Base-by-base conservation (phyloP, 1,284 basidiomycete genomes). In the Pyrrhoderma noxium region DNA sequence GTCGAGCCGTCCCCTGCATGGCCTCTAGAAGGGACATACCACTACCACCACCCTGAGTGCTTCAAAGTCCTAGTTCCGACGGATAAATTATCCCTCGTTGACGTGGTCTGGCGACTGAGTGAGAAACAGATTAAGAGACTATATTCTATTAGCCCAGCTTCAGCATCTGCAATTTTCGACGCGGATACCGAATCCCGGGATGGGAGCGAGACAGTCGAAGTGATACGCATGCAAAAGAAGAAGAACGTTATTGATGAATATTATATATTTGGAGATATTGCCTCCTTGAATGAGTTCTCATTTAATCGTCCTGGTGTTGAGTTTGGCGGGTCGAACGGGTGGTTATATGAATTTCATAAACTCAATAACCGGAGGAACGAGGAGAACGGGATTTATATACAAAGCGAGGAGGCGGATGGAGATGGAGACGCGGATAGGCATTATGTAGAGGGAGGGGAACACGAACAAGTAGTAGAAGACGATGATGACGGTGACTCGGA, bases 321-420 rank as follows among this genome's bases (percentile, higher is more conserved):
- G 5, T 19, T 47, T 11, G 2, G 18, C 22, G 45, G 51, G 3
- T 47, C 51, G 9, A 52, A 47, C 22, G 51, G 51, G 3, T 52
- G 51, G 51, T 38, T 52, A 21, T 39, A 23, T 13, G 51, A 52
- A 31, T 52, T 42, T 39, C 37, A 34, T 31, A 52, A 52, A 21
- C 14, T 36, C 5, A 45, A 52, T 14, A 52, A 22, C 19, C 51
- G 51, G 19, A 37, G 51, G 27, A 47, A 52, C 21, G 37, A 43
- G 13, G 51, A 52, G 19, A 52, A 52, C 38, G 37, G 51, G 1
- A 22, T 21, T 8, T 41, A 47, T 16, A 35, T 44, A 4, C 38
- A 23, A 13, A 4, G 18, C 22, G 27, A 11, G 5, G 46, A 38
- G 3, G 46, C 16, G 14, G 34, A 47, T 39, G 37, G 18, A 11